Percentiles rank a stretch among this genome's conserved stretches.
These are phyloP conservation scores for Leccinum colubrinum DNA, from an alignment of 1,284 basidiomycete species.

Conservation along the genomic window DNA sequence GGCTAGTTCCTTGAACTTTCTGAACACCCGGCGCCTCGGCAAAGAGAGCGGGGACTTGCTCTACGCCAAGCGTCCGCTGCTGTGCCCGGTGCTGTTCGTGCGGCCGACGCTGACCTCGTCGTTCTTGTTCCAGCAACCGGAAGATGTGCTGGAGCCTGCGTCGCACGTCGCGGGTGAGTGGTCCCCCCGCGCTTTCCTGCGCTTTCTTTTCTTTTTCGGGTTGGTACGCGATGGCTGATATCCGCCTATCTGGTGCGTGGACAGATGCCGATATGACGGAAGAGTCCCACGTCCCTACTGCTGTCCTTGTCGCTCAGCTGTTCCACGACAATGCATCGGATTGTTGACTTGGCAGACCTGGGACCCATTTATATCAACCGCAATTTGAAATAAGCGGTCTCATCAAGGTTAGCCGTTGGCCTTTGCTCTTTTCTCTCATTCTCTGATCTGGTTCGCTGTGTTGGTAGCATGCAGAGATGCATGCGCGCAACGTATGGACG, in stretches of 20 bases:
- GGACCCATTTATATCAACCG: constrained; percentile 12
- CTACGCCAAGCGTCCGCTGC: constrained; percentile 55
- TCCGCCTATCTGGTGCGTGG: background rate
- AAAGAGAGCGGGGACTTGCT: constrained; percentile 37
- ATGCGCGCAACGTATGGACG: constrained; percentile 34
- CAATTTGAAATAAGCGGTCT: constrained; percentile 42
- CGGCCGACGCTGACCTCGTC: constrained; percentile 49
- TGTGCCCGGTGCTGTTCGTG: constrained; percentile 69
- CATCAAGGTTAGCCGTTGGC: constrained; percentile 43
- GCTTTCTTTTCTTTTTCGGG: background rate
- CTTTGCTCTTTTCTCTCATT: background rate
- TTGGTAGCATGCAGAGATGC: constrained; percentile 46
- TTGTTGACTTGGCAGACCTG: constrained; percentile 8
- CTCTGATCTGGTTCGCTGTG: constrained; percentile 2
- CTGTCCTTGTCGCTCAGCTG: constrained; percentile 55
- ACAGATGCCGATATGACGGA: constrained; percentile 42
- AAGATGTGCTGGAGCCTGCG: constrained; percentile 62
- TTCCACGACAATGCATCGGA: constrained; percentile 44
- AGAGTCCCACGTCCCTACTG: constrained; percentile 60
- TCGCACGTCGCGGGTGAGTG: constrained; percentile 52
- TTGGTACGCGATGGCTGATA: background rate
- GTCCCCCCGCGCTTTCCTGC: background rate
- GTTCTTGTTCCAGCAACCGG: constrained; percentile 59
- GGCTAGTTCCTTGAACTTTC: background rate
- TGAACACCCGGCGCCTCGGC: constrained; percentile 10